phyloP scores from a whole-genome alignment of 1,139 yeast genomes.

The Saccharomycopsis crataegensis region DNA sequence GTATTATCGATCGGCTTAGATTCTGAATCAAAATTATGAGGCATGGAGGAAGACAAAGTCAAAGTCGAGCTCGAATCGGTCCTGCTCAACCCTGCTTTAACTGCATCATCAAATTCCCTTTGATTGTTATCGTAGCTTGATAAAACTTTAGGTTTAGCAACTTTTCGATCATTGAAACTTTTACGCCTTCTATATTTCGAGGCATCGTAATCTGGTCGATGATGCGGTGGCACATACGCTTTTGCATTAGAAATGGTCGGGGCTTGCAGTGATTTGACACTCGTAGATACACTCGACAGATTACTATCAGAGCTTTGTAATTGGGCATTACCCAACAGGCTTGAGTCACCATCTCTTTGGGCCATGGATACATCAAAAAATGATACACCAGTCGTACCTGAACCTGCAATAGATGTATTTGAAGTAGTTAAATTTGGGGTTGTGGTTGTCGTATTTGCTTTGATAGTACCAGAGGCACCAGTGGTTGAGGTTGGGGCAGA shows the following conservation, averaged over 20 bases:
- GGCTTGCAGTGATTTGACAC: too few relatives aligned
- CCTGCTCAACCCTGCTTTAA: background rate
- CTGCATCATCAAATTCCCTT: too few relatives aligned
- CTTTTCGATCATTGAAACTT: slow-evolving; percentile 1
- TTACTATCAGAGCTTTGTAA: slow-evolving; percentile 4
- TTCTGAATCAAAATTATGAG: background rate
- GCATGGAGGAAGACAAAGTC: background rate
- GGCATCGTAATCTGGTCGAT: slow-evolving; percentile 19
- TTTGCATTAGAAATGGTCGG: background rate
- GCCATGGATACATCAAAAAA: background rate
- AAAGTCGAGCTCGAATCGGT: background rate
- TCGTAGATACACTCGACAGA: background rate
- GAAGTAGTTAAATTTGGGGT: background rate
- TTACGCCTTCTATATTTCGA: slow-evolving; percentile 5
- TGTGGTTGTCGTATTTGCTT: background rate
- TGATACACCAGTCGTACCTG: background rate
- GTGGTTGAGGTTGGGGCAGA: background rate
- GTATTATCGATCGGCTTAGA: background rate
- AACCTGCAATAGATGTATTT: background rate
- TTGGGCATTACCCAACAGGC: too few relatives aligned
- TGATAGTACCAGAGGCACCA: background rate
- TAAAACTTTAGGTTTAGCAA: too few relatives aligned
- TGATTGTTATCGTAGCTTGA: too few relatives aligned
- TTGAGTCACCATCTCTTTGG: too few relatives aligned
- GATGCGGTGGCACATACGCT: slow-evolving; percentile 19